Percentiles rank a stretch among this genome's conserved stretches.
Evolutionary conservation across 2,329 filamentous ascomycete species (phyloP).

Genomic region (Botrytis porri): DNA sequence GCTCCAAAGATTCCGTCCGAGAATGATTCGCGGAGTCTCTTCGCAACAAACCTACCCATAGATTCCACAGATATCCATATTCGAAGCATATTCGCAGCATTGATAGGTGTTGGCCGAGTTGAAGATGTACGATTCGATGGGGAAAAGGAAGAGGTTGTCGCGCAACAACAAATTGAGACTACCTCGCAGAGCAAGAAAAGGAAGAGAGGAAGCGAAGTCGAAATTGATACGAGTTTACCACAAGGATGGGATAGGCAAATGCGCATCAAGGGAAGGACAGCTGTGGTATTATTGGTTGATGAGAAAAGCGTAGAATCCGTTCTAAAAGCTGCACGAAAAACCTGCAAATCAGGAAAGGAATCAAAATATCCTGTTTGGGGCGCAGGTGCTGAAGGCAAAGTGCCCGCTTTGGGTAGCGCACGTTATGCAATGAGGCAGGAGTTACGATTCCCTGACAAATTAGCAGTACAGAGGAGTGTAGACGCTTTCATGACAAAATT

Average conservation of each 20-base stretch:
- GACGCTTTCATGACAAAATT: constrained; percentile 88
- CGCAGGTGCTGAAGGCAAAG: constrained; percentile 54
- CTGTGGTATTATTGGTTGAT: constrained; percentile 81
- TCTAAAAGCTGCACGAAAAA: constrained; percentile 69
- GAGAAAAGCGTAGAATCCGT: constrained; percentile 72
- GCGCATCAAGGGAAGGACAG: constrained; percentile 71
- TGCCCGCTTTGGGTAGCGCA: constrained; percentile 50
- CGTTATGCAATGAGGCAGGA: constrained; percentile 62
- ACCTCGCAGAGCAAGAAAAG: constrained; percentile 46
- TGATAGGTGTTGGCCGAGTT: constrained; percentile 75
- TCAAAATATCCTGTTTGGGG: constrained; percentile 67
- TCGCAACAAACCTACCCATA: constrained; percentile 83
- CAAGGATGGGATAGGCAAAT: constrained; percentile 70
- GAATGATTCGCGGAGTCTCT: constrained; percentile 76
- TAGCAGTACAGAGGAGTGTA: constrained; percentile 66
- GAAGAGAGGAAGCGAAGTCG: constrained; percentile 51
- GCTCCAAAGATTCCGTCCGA: constrained; percentile 72
- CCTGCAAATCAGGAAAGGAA: constrained; percentile 54
- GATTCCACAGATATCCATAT: constrained; percentile 79
- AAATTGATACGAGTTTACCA: constrained; percentile 64
- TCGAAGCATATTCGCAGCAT: constrained; percentile 67
- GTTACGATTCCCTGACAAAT: constrained; percentile 66
- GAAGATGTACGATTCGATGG: constrained; percentile 75
- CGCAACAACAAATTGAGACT: constrained; percentile 33
- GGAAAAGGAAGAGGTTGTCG: constrained; percentile 43